phyloP scores from a whole-genome alignment of 2,329 filamentous ascomycete species.

The Chaetomium globosum region DNA sequence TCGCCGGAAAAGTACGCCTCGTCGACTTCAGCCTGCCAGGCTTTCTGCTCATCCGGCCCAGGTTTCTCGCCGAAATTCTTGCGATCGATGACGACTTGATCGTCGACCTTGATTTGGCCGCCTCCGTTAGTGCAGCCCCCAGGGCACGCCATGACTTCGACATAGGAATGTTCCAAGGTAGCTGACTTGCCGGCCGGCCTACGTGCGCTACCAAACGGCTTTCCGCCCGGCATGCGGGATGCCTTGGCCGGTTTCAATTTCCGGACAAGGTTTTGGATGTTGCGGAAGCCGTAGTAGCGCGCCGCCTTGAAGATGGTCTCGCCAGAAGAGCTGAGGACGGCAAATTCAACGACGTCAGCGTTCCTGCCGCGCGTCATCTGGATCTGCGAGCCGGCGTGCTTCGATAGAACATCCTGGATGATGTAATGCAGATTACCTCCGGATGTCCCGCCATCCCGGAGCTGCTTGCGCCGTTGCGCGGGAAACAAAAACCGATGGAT shows the following conservation, averaged over 20 bases:
- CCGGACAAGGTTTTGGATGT: conserved; percentile 97
- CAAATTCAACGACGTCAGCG: conserved; percentile 85
- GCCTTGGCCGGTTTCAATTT: conserved; percentile 78
- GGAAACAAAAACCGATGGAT: conserved; percentile 77
- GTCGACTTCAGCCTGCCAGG: conserved; percentile 79
- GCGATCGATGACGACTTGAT: conserved; percentile 63
- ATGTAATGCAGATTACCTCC: conserved; percentile 89
- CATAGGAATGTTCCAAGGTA: conserved; percentile 77
- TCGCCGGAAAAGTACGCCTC: conserved; percentile 87
- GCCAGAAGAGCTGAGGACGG: conserved; percentile 60
- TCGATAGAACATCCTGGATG: conserved; percentile 71
- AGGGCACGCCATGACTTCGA: conserved; percentile 98
- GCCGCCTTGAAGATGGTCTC: conserved; percentile 74
- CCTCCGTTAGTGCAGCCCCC: conserved; percentile 99
- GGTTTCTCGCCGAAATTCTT: conserved; percentile 57
- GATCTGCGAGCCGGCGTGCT: conserved; percentile 72
- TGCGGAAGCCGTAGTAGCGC: conserved; percentile 94
- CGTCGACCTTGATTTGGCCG: conserved; percentile 89
- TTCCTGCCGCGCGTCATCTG: conserved; percentile 78
- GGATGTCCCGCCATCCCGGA: conserved; percentile 70
- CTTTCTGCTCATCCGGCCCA: conserved; percentile 78
- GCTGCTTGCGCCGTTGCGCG: conserved; percentile 48
- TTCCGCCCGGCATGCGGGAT: conserved; percentile 79
- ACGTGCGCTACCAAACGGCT: conserved; percentile 58
- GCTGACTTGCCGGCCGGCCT: conserved; percentile 54